Base-by-base conservation (phyloP, 495 filamentous ascomycete genomes). In the Talaromyces thailandensis region DNA sequence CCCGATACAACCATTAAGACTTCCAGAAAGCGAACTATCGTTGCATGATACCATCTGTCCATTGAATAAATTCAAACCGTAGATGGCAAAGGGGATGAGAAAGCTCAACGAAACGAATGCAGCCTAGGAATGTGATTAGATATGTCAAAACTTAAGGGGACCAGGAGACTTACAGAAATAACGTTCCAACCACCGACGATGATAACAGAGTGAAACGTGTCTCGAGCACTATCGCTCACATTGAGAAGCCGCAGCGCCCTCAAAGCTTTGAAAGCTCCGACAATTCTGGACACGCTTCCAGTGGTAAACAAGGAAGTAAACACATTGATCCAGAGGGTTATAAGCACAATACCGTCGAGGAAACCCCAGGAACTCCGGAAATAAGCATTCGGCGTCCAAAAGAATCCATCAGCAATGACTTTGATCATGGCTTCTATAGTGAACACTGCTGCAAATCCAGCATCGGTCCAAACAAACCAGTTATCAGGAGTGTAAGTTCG, bases 231-330 rank as follows among this genome's bases (percentile, higher is more conserved):
- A 69, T 97, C 92, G 70, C 92, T 96, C 63, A 99, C 90, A 65
- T 97, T 98, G 65, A 99, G 83, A 26, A 99, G 76, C 51, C 94
- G 82, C 25, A 99, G 78, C 37, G 94, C 95, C 71, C 94, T 87
- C n/a, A 99, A 82, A 24, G 94, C 94, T 79, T 99, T 99, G 79
- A 99, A 98, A 29, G 95, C 94, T 50, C 94, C 94, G 58, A 99
- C 89, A 21, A 91, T 89, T 67, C 94, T 78, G 4, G 93, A 95
- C 55, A 97, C 85, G 52, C 85, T 85, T 51, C 89, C 91, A 61
- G 93, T 86, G 48, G 88, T 83, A 67, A 78, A 82, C 11, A 98
- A 75, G 5, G 92, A 87, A 14, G 93, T 91, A 35, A 85, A 77
- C 61, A 99, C 94, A 69, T 93, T 97, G 68, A 96, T 89, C 94